phyloP scores from a whole-genome alignment of 2,329 filamentous ascomycete genomes.

The Alternaria angustiovoidea region DNA sequence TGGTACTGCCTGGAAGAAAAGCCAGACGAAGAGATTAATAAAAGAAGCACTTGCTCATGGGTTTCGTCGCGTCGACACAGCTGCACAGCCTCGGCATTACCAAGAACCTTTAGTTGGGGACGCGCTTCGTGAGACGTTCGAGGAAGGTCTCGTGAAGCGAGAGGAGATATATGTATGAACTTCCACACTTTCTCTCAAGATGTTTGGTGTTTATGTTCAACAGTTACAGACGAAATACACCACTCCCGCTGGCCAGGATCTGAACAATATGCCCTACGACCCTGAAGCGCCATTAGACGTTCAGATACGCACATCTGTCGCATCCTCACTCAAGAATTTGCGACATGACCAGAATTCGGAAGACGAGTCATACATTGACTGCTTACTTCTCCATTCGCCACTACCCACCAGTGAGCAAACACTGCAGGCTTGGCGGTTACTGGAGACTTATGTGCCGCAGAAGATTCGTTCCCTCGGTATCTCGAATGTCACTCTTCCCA shows the following conservation, averaged over 20 bases:
- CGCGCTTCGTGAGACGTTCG: conserved; percentile 69
- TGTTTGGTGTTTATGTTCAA: background rate
- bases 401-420: conserved; percentile 62
- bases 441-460: conserved; percentile 72
- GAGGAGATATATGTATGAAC: conserved; percentile 68
- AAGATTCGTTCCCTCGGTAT: conserved; percentile 74
- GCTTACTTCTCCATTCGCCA: conserved; percentile 67
- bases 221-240: conserved; percentile 88
- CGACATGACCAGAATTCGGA: conserved; percentile 43
- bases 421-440: conserved; percentile 69
- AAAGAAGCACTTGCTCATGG: conserved; percentile 72
- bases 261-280: conserved; percentile 69
- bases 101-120: conserved; percentile 74
- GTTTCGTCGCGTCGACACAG: conserved; percentile 79
- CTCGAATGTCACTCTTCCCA: conserved; percentile 71
- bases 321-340: conserved; percentile 72
- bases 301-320: conserved; percentile 73
- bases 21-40: conserved; percentile 71
- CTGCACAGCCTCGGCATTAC: conserved; percentile 81
- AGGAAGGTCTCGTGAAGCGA: conserved; percentile 65
- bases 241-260: conserved; percentile 68
- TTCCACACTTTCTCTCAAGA: too few relatives aligned
- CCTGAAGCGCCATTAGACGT: conserved; percentile 64
- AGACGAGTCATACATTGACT: conserved; percentile 63
- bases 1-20: conserved; percentile 87